These are phyloP conservation scores for Hapsidospora chrysogenum DNA, from an alignment of 495 filamentous ascomycete species.

Conservation along the genomic window DNA sequence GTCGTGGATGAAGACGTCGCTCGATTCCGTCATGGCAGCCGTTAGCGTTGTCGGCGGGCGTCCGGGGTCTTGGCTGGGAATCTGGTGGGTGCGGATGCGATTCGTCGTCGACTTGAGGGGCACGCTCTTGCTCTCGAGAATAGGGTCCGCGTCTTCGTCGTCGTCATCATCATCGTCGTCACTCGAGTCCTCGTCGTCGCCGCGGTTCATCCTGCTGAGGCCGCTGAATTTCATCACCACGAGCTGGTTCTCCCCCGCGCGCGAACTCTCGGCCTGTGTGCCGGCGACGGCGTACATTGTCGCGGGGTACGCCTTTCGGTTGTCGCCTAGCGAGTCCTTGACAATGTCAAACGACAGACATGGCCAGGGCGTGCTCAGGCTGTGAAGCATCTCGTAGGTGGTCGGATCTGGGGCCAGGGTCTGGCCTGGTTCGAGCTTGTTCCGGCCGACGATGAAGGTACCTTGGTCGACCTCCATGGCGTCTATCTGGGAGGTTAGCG, in stretches of 20 bases:
- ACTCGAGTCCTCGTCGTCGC: conserved; percentile 39
- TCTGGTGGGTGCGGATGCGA: conserved; percentile 72
- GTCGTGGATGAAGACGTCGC: conserved; percentile 82
- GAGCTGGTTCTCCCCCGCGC: conserved; percentile 74
- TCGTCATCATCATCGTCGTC: conserved; percentile 62
- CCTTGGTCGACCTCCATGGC: conserved; percentile 73
- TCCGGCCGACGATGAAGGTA: conserved; percentile 83
- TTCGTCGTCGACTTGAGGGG: conserved; percentile 76
- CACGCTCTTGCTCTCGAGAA: conserved; percentile 83
- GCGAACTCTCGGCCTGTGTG: conserved; percentile 67
- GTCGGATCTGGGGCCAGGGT: conserved; percentile 77
- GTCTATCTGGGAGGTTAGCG: conserved; percentile 25
- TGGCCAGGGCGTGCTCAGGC: conserved; percentile 81
- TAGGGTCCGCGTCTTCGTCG: conserved; percentile 75
- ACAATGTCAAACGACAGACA: conserved; percentile 93
- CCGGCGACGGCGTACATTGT: conserved; percentile 88
- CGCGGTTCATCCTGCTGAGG: conserved; percentile 67
- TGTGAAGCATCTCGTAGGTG: conserved; percentile 94
- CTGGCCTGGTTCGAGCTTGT: conserved; percentile 74
- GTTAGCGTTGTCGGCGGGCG: conserved; percentile 64
- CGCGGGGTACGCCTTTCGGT: conserved; percentile 77
- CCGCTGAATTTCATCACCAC: conserved; percentile 92
- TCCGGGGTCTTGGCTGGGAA: conserved; percentile 48
- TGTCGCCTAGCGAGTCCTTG: conserved; percentile 72
- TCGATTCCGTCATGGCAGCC: conserved; percentile 79